Evolutionary conservation across 805 yeast genomes (phyloP).

Genomic region (Teunomyces cretensis): DNA sequence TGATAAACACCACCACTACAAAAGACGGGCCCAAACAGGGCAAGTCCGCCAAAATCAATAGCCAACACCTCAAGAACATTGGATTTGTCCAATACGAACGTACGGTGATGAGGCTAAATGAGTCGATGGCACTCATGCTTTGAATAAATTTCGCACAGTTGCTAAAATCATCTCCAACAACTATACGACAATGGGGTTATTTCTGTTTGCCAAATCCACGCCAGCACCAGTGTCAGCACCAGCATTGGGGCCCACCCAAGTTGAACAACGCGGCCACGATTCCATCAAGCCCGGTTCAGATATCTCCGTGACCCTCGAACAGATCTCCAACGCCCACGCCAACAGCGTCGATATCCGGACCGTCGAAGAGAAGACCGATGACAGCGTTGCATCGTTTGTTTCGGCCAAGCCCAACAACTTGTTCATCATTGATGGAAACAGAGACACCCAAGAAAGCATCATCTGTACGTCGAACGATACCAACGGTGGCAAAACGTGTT

Average conservation of each 20-base stretch:
- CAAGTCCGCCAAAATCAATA: slow-evolving; percentile 7
- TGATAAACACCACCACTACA: too few species aligned
- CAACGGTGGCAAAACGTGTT: slow-evolving; percentile 48
- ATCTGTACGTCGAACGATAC: slow-evolving; percentile 44
- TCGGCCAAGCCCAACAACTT: slow-evolving; percentile 28
- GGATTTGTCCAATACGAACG: slow-evolving; percentile 26
- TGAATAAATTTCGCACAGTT: not conserved
- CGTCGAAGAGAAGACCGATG: slow-evolving; percentile 1
- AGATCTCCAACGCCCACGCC: slow-evolving; percentile 17
- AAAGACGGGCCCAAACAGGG: too few species aligned
- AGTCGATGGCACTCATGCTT: slow-evolving; percentile 10
- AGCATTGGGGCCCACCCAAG: slow-evolving; percentile 11
- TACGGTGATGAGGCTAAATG: slow-evolving; percentile 30
- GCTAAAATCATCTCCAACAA: not conserved
- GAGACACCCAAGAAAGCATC: slow-evolving; percentile 35
- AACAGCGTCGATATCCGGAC: not conserved
- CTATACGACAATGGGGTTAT: slow-evolving; percentile 15
- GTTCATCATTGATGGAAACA: slow-evolving; percentile 45
- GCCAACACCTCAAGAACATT: slow-evolving; percentile 8
- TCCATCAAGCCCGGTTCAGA: slow-evolving; percentile 23
- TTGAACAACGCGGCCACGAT: slow-evolving; percentile 29
- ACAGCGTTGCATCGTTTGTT: slow-evolving; percentile 30
- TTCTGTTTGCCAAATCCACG: slow-evolving; percentile 11
- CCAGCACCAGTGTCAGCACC: not conserved
- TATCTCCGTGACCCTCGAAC: slow-evolving; percentile 28